Base-by-base conservation (phyloP, 2,329 filamentous ascomycete species). In the Grosmannia clavigera region DNA sequence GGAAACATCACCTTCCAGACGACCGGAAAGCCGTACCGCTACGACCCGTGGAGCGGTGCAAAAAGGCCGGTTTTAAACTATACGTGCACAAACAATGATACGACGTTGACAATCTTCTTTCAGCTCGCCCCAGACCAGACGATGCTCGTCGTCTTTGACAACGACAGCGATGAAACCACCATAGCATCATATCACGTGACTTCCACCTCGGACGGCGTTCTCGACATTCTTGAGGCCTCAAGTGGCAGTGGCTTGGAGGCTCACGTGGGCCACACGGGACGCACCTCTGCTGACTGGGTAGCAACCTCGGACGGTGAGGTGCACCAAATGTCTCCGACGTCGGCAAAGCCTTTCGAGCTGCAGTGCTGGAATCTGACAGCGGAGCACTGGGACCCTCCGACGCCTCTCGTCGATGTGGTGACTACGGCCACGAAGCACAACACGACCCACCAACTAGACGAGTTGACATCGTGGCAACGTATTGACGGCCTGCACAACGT, bases 1-100 rank as follows among this genome's bases (percentile, higher is more conserved):
- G 57, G 50, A 12, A 22, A 31, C 12, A 31, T 58, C 33, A 22
- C 11, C 22, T 60, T 62, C 27, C 40, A 43, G 25, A n/a, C 58
- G 3, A 61, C 35, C 12, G 55, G 40, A 9, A 58, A 7, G 3
- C 62, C 62, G 0, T 62, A 61, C 57, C 22, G 9, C 22, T 72
- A 72, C 58, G 67, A 78, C 64, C 72, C 74, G 4, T 79, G 74
- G 73, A 75, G 73, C 1, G 76, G 76, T 9, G 64, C 67, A 5
- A 58, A 67, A 31, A 69, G 60, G 4, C 70, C 69, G 0, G 61
- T 76, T 3, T 59, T 66, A 3, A 65, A 62, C 5, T 62, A 62
- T 35, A 57, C 55, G 22, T 59, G 60, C 55, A 46, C 53, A 12
- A 43, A 6, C 10, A 40, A 5, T 22, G 63, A 59, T 0, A 73